Percentiles rank a stretch among this genome's conserved stretches.
phyloP scores from a whole-genome alignment of 225 moss, liverwort and hornwort genomes.

The Takakia lepidozioides region DNA sequence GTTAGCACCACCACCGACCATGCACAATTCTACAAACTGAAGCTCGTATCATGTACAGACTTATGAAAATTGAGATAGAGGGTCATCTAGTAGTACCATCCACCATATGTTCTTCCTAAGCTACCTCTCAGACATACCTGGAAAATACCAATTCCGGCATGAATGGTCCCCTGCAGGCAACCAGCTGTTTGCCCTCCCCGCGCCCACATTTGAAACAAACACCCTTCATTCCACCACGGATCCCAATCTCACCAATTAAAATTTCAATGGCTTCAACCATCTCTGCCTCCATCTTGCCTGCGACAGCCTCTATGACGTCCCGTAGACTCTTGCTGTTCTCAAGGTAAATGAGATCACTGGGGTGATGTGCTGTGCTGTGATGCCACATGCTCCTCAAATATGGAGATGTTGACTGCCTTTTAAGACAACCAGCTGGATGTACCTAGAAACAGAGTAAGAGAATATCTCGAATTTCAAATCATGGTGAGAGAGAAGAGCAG shows the following conservation, averaged over 20 bases:
- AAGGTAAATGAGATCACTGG: constrained; percentile 44
- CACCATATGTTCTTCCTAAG: too few species aligned
- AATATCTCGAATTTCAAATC: too few species aligned
- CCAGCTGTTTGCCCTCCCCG: constrained; percentile 17
- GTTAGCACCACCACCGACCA: too few species aligned
- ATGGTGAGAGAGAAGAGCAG: too few species aligned
- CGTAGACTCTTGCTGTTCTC: constrained; percentile 46
- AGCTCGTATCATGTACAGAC: too few species aligned
- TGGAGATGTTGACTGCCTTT: constrained; percentile 42
- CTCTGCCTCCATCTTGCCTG: constrained; percentile 36
- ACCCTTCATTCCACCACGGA: constrained; percentile 22
- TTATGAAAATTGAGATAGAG: too few species aligned
- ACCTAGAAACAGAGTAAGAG: too few species aligned
- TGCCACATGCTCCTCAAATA: constrained; percentile 50
- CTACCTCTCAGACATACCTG: too few species aligned
- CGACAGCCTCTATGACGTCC: constrained; percentile 36
- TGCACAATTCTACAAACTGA: too few species aligned
- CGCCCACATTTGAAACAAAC: constrained; percentile 32
- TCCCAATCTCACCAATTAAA: constrained; percentile 41
- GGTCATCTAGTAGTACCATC: too few species aligned
- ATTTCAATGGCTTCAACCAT: constrained; percentile 36
- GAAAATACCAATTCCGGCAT: constrained; percentile 22
- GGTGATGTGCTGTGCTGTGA: constrained; percentile 46
- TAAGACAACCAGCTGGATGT: constrained; percentile 1
- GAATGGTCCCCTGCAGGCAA: constrained; percentile 32